Base-by-base conservation (phyloP, 106 monocot genomes). In the Dendrobium nobile region DNA sequence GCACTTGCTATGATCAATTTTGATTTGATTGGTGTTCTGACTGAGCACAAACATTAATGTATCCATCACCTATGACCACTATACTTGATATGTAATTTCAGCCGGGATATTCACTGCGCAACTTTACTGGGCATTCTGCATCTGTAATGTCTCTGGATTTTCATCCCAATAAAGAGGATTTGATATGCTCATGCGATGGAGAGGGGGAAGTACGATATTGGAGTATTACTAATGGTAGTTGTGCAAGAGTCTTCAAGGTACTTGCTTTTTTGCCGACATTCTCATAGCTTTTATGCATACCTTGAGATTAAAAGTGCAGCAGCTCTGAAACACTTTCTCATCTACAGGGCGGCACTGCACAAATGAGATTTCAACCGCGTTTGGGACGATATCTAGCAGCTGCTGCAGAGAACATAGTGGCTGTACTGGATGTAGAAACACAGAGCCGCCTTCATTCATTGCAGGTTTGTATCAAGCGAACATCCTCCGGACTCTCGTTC, bases 351-450 rank as follows among this genome's bases (percentile, higher is more conserved):
- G 91, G 87, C 7, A 89, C 85, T 11, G 81, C 84, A 51, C 93
- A 93, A 68, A 86, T 91, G 87, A 91, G 93, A 81, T 93, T 93
- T 80, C 93, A 93, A 82, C 93, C 93, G 68, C 87, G 86, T 45
- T 58, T 81, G 40, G 93, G 93, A 9, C 68, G 89, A 83, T 89
- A 87, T 79, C 93, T 93, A 75, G 93, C 93, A 74, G 84, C 89
- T 41, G 93, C 91, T 77, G 82, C 86, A 42, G 93, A 93, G 54
- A 93, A 88, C 80, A 20, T 75, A 9, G 84, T 87, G 7, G 78
- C 79, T 31, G 81, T 87, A 67, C n/a, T 87, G 64, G 87, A 87
- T 75, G 84, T 82, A 54, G 87, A 87, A 70, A 87, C 87, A 0
- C 87, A 87, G 55, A 40, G 54, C 40, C 81, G 84, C 79, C n/a